Base-by-base conservation (phyloP, 1,139 yeast genomes). In the Saccharomycopsis hybrid region DNA sequence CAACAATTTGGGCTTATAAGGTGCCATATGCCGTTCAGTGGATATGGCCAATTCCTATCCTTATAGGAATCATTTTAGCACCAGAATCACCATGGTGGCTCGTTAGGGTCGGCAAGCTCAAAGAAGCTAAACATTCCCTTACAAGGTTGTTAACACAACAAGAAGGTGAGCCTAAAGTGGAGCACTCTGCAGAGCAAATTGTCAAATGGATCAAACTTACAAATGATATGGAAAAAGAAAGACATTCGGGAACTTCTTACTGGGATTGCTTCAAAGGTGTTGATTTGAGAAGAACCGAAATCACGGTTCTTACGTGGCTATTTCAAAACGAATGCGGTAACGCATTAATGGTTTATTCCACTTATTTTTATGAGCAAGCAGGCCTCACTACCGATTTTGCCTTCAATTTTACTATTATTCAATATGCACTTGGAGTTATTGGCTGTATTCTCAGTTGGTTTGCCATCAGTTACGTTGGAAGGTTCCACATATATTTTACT, bases 21-120 rank as follows among this genome's bases (percentile, higher is more conserved):
- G 62, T 74, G 30, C 79, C 80, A 1, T 74, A 71, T 59, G 79
- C 76, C 0, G 49, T 76, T 28, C 84, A 79, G 62, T 80, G 85
- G 85, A 59, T 73, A 7, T 80, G 85, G 84, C 83, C 84, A 1
- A 55, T 76, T 50, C 80, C 78, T 24, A 69, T 78, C 60, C 68
- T 77, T 46, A 58, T 63, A 45, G 80, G 76, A 54, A 68, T 77
- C 64, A 57, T 65, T 51, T 60, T 76, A 51, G 72, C 77, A 51
- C 82, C 83, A 39, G 82, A 78, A 58, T 70, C 80, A 29, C 83
- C 83, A 44, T 76, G 80, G 71, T 77, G 75, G 71, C 69, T 66
- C 61, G 70, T 74, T 42, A 65, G 72, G 38, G 68, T 64, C 56
- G 65, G 64, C 39, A 60, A 62, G 36, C 63, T 67, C 44, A 68